A percentile compares a stretch with the other conserved stretches of the same genome.
These are phyloP conservation scores for Solanum virginianum DNA, from an alignment of 257 asterid species.

Conservation along the genomic window DNA sequence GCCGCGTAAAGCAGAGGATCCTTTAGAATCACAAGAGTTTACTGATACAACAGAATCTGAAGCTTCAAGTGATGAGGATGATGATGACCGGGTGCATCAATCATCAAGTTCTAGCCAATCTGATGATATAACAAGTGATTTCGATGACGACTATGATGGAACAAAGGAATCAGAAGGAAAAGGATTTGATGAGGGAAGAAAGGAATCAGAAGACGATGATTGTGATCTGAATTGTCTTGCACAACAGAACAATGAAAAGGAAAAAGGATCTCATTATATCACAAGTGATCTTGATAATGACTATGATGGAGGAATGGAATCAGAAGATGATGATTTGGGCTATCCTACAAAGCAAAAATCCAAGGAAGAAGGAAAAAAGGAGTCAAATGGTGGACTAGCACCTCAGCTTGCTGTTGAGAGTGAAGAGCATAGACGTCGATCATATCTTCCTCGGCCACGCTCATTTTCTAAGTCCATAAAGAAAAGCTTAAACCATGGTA, in stretches of 20 bases:
- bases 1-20: background rate
- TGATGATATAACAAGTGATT: background rate
- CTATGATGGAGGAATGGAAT: background rate
- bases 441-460: slow-evolving; percentile 3
- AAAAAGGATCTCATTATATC: background rate
- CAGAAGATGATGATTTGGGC: background rate
- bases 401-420: background rate
- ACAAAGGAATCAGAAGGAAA: background rate
- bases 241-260: background rate
- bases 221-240: background rate
- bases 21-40: background rate
- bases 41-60: background rate
- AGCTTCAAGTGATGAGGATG: slow-evolving; percentile 9
- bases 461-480: background rate
- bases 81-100: background rate
- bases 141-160: background rate
- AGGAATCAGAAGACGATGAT: background rate
- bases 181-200: background rate
- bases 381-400: background rate
- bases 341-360: background rate
- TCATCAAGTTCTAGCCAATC: background rate
- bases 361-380: background rate
- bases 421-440: background rate
- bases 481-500: background rate
- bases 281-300: background rate